A percentile compares a stretch with the other conserved stretches of the same genome.
Conservation (phyloP, 257 asterid species). For the Solanum sejunctum region DNA sequence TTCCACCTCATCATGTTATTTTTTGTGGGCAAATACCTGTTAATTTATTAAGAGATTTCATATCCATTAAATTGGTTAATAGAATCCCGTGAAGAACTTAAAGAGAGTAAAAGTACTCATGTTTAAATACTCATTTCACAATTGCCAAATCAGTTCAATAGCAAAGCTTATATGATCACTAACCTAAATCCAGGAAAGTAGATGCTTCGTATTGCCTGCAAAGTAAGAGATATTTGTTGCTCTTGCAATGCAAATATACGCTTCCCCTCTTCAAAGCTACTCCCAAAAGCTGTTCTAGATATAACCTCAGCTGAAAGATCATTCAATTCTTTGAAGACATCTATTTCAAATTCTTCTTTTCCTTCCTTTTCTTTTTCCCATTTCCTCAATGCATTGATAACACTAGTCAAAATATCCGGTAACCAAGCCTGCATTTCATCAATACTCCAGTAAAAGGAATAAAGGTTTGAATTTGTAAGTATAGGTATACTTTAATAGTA, state of each 20-base stretch:
- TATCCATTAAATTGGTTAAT: background rate
- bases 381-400: slow-evolving; percentile 7
- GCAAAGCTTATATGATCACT: background rate
- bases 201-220: slow-evolving; percentile 32
- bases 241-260: slow-evolving; percentile 42
- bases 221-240: slow-evolving; percentile 22
- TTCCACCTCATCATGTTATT: slow-evolving; percentile 23
- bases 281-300: slow-evolving; percentile 48
- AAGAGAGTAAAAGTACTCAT: background rate
- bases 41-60: background rate
- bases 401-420: slow-evolving; percentile 22
- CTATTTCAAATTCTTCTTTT: slow-evolving; percentile 20
- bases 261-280: slow-evolving; percentile 43
- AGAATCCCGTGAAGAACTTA: background rate
- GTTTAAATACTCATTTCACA: background rate
- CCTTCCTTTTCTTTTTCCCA: slow-evolving; percentile 24
- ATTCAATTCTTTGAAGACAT: slow-evolving; percentile 23
- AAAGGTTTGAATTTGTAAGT: background rate
- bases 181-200: slow-evolving; percentile 53
- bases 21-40: slow-evolving; percentile 27
- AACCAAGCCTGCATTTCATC: slow-evolving; percentile 22
- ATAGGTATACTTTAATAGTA: background rate
- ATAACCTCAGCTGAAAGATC: slow-evolving; percentile 33
- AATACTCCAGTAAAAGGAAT: background rate
- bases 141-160: background rate